Evolutionary conservation across 805 yeast species (phyloP), one percentile per base, ranked within the genome.

Genomic region (Yarrowia bubula): DNA sequence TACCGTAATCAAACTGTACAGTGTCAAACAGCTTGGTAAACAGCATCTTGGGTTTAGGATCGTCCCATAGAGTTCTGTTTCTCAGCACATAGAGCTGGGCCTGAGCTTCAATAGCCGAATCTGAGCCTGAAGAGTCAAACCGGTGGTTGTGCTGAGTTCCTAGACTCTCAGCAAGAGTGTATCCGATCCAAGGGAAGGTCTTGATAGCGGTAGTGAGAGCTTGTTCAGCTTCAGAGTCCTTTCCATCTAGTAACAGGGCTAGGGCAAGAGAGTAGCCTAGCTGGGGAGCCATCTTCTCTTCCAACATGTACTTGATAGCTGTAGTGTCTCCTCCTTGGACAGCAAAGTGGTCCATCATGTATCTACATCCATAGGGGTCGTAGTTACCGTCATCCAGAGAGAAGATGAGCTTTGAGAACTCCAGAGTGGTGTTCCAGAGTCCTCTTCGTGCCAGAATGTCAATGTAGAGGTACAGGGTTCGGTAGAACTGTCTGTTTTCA

Each of bases 281-380:
- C 3, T 61, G 44, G 31, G 65, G 65, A 2, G 55, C 65, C 28
- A 38, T 14, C 13, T 46, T n/a, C n/a, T 37, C 38, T 15, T 46
- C 65, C 3, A 47, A 4, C 65, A 46, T 47, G 18, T 48, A 39
- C 18, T 14, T 37, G 28, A 48, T 14, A n/a, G 55, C 65, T 2
- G 38, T 28, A 8, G 55, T 61, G 39, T 90, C 90, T 37, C 81
- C 86, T 41, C 89, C 79, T 75, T 84, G 77, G 3, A 89, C 76
- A 3, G 93, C 86, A 71, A 89, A 91, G 71, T 83, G 86, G 73
- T 92, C 97, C 69, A 92, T 85, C 73, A 90, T 89, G 71, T 87
- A 87, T 68, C 96, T 81, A 11, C 88, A 91, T 22, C 96, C 96
- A 62, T 87, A 77, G 1, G 96, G 96, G 77, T 92, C 97, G 65